Evolutionary conservation across 495 filamentous ascomycete genomes (phyloP), one percentile per base, ranked within the genome.

Genomic region (Glutinoglossum americanum): DNA sequence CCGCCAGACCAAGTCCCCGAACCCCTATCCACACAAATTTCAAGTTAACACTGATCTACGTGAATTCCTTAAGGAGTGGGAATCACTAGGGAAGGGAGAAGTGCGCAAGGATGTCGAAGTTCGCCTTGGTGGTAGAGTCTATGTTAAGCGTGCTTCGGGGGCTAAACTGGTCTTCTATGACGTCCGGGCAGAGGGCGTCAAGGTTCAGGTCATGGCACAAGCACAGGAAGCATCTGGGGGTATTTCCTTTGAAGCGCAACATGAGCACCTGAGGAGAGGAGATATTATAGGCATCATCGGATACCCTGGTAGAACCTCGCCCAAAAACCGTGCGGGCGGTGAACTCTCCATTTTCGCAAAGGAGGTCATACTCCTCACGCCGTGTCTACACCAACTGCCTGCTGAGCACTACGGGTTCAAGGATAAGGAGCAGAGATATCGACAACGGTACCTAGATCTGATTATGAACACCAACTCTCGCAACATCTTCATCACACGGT

Each of bases 1-100:
- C 58, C 81, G 82, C 66, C 75, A 84, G 67, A 81, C 77, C 67
- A 81, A 88, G 72, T 70, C 81, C 39, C 87, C 87, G 23, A 84
- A 94, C 68, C 88, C 92, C 19, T 96, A 94, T 69, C 93, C 92
- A 10, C 92, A 99, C 80, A 97, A 97, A 76, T 97, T 96, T 77
- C 74, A 88, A 48, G 80, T 85, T 68, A 86, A 80, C 63, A 83
- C 81, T 62, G 83, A 89, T 62, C 73, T 95, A 55, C 70, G 76
- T 60, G 78, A 88, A 49, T 89, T 92, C 70, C 70, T 85, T 61
- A 75, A 82, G 62, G 73, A 87, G 32, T 90, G 85, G 64, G 75
- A 75, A 53, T 68, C 78, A 54, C 80, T 97, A 64, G 82, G 83
- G 72, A 93, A 86, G 62, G 92, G 93, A 66, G 89, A 97, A 71